Percentiles rank a stretch among this genome's conserved stretches.
Evolutionary conservation across 1,284 basidiomycete species (phyloP).

Genomic region (Pulchroboletus neoregius): DNA sequence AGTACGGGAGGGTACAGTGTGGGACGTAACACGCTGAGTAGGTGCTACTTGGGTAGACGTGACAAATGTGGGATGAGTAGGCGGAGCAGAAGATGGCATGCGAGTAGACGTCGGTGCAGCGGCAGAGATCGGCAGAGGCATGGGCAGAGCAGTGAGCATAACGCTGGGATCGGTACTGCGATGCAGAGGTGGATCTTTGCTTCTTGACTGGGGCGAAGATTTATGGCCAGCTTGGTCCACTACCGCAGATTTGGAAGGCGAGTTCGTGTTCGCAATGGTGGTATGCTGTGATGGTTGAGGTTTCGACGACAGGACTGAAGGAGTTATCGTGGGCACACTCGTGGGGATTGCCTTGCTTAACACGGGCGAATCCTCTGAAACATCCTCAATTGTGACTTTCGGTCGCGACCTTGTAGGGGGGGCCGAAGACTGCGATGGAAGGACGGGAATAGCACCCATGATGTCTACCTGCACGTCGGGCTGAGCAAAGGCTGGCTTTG

Average conservation of each 20-base stretch:
- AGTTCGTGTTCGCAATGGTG: not conserved
- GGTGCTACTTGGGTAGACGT: constrained; percentile 6
- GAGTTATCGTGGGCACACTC: constrained; percentile 1
- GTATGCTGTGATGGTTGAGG: constrained; percentile 16
- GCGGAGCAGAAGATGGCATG: constrained; percentile 23
- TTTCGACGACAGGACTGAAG: constrained; percentile 8
- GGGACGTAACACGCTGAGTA: constrained; percentile 19
- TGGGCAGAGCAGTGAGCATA: constrained; percentile 13
- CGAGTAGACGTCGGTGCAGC: constrained; percentile 14
- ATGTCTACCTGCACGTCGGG: constrained; percentile 8
- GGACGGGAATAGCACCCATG: constrained; percentile 3
- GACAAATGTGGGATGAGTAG: constrained; percentile 17
- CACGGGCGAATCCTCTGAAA: constrained; percentile 23
- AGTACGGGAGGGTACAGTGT: constrained; percentile 19
- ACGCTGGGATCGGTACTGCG: constrained; percentile 11
- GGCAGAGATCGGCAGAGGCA: constrained; percentile 20
- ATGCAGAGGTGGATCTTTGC: constrained; percentile 18
- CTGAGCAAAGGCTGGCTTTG: constrained; percentile 3
- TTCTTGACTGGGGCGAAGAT: constrained; percentile 24
- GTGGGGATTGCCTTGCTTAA: constrained; percentile 12
- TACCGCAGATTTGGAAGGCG: constrained; percentile 5
- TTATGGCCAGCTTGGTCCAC: constrained; percentile 14
- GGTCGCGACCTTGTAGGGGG: constrained; percentile 16
- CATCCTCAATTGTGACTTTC: constrained; percentile 33
- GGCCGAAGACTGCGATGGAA: constrained; percentile 12